Conservation (phyloP, 2,329 filamentous ascomycete genomes). For the Karstenula rhodostoma region DNA sequence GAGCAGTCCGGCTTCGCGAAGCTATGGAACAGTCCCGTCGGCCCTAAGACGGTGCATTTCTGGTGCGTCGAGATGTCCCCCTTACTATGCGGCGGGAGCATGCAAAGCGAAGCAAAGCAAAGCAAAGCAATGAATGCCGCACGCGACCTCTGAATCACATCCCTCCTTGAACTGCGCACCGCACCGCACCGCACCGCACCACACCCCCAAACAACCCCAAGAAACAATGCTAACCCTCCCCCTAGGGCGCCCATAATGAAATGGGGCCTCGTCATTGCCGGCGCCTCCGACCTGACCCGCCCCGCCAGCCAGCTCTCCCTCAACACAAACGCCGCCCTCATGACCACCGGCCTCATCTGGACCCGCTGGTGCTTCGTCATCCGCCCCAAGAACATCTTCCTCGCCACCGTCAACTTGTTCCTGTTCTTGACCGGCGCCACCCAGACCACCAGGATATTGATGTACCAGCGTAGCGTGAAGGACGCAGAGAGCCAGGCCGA, state of each 20-base stretch:
- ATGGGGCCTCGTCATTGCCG: slow-evolving; percentile 92
- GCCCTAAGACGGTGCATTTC: slow-evolving; percentile 88
- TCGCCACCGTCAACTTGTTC: slow-evolving; percentile 98
- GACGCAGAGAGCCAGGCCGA: slow-evolving; percentile 49
- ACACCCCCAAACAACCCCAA: neutral
- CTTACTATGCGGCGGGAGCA: neutral
- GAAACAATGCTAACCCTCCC: slow-evolving; percentile 10
- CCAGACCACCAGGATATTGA: slow-evolving; percentile 79
- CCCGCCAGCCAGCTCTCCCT: slow-evolving; percentile 92
- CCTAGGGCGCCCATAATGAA: slow-evolving; percentile 93
- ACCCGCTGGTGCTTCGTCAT: slow-evolving; percentile 99
- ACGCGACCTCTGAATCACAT: neutral
- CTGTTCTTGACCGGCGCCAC: slow-evolving; percentile 85
- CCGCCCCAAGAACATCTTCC: slow-evolving; percentile 88
- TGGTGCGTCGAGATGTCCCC: slow-evolving; percentile 67
- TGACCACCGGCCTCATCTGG: slow-evolving; percentile 94
- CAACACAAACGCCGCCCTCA: slow-evolving; percentile 90
- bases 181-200: neutral
- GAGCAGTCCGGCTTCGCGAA: slow-evolving; percentile 69
- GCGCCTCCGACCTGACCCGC: slow-evolving; percentile 88
- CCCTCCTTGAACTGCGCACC: neutral
- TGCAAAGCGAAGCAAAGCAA: neutral
- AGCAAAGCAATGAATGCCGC: neutral
- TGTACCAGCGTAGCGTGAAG: slow-evolving; percentile 71
- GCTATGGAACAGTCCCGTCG: slow-evolving; percentile 65